Evolutionary conservation across 768 basidiomycete species (phyloP).

Genomic region (Tulasnella sp.): DNA sequence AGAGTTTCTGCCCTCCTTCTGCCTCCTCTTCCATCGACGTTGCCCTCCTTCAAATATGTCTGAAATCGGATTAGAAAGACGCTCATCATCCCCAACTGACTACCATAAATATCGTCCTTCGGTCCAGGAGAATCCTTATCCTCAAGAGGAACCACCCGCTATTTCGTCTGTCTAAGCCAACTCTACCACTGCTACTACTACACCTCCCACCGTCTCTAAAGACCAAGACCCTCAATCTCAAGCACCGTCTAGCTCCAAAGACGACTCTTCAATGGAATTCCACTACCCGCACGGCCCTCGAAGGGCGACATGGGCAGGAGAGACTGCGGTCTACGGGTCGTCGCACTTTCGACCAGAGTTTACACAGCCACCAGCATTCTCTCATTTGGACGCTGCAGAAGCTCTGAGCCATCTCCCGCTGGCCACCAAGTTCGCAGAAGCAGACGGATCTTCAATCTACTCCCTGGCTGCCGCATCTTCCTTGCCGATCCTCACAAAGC

Average conservation of each 20-base stretch:
- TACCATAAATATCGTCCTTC: conserved; percentile 3
- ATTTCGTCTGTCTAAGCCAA: neutral
- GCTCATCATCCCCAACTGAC: neutral
- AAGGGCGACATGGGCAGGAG: conserved; percentile 3
- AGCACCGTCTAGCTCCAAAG: neutral
- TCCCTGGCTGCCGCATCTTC: neutral
- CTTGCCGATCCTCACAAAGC: neutral
- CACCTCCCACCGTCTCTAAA: neutral
- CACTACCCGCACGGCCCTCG: neutral
- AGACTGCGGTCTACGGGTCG: neutral
- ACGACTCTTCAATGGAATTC: neutral
- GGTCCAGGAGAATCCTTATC: conserved; percentile 16
- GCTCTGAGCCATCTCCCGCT: conserved; percentile 11
- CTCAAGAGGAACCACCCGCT: neutral
- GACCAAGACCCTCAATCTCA: neutral
- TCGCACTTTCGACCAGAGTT: conserved; percentile 4
- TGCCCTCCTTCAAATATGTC: neutral
- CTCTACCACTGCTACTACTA: neutral
- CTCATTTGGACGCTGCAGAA: conserved; percentile 23
- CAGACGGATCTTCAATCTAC: neutral
- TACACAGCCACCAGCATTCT: conserved; percentile 22
- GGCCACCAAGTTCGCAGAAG: conserved; percentile 7
- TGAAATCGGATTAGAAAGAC: neutral
- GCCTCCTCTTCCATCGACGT: neutral
- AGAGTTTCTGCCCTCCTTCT: neutral